These are phyloP conservation scores for Clarireedia monteithiana DNA, from an alignment of 2,329 filamentous ascomycete species.

Conservation along the genomic window DNA sequence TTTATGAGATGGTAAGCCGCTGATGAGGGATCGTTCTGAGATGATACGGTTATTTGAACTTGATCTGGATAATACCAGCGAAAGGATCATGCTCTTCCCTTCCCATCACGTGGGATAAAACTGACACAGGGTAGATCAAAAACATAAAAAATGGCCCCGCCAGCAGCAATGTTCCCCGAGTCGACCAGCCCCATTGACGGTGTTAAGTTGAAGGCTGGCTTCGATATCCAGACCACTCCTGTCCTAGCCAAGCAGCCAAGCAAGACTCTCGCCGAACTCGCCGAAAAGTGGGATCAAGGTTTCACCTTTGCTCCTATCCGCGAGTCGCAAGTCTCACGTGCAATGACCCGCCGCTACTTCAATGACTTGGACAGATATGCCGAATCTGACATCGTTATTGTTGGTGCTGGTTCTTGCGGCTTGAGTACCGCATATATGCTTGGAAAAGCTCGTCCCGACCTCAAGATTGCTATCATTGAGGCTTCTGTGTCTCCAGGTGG, in stretches of 20 bases:
- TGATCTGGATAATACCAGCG: conserved; percentile 99
- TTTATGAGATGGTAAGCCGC: conserved; percentile 23
- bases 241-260: conserved; percentile 37
- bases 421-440: conserved; percentile 79
- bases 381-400: conserved; percentile 89
- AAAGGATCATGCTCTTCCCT: conserved; percentile 85
- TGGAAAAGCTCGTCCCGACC: conserved; percentile 74
- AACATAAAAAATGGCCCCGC: conserved; percentile 65
- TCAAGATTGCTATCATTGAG: conserved; percentile 88
- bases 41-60: conserved; percentile 84
- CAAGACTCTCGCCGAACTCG: conserved; percentile 50
- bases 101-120: conserved; percentile 29
- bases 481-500: conserved; percentile 81
- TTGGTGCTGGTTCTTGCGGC: conserved; percentile 84
- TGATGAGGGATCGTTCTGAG: conserved; percentile 52
- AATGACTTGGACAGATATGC: conserved; percentile 80
- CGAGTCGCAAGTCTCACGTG: conserved; percentile 84
- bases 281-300: conserved; percentile 62
- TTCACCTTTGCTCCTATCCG: conserved; percentile 84
- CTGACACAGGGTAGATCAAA: conserved; percentile 35
- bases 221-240: conserved; percentile 41
- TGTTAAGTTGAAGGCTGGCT: conserved; percentile 33
- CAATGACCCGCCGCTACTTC: conserved; percentile 93
- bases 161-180: conserved; percentile 55
- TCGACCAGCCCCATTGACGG: conserved; percentile 26